Base-by-base conservation (phyloP, 2,329 filamentous ascomycete species). In the Ophiostoma quercus region DNA sequence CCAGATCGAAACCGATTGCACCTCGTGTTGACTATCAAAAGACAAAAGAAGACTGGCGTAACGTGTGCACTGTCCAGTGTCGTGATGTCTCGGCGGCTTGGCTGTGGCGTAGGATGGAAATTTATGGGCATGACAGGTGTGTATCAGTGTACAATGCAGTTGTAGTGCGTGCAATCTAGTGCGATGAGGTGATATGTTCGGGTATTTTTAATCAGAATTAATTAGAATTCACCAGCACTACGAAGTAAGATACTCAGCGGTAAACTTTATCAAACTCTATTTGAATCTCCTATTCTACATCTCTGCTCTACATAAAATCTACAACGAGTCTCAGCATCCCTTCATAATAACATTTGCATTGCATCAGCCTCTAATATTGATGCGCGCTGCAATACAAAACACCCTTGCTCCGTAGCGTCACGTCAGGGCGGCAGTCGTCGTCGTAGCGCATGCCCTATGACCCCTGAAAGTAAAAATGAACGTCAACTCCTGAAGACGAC, bases 31-130 rank as follows among this genome's bases (percentile, higher is more conserved):
- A 29, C 25, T 29, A 29, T 29, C 25, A 29, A 29, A 29, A 29
- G 25, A 29, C 25, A 29, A 29, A 29, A 29, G 25, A 29, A 34
- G 34, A 34, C 34, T 34, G 34, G 34, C 8, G 34, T 34, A 34
- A 34, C 34, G 34, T 34, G 34, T 34, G 34, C 34, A 34, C 34
- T 34, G 34, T 34, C 34, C 34, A 34, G 43, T 47, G 51, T 25
- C 8, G 51, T 57, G 51, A 25, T 57, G 51, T 57, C 51, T 57
- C 51, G 51, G 51, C 51, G 22, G n/a, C 51, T 57, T 57, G 51
- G 51, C 51, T 57, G 51, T 34, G 34, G 34, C 34, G 34, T 34
- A 34, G 34, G 34, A 34, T 34, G 34, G 34, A 34, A 34, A 34
- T 34, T 29, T 29, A 29, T 29, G 25, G 25, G 25, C 25, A 34